Base-by-base conservation (phyloP, 257 asterid genomes). In the Solanum commersonii region DNA sequence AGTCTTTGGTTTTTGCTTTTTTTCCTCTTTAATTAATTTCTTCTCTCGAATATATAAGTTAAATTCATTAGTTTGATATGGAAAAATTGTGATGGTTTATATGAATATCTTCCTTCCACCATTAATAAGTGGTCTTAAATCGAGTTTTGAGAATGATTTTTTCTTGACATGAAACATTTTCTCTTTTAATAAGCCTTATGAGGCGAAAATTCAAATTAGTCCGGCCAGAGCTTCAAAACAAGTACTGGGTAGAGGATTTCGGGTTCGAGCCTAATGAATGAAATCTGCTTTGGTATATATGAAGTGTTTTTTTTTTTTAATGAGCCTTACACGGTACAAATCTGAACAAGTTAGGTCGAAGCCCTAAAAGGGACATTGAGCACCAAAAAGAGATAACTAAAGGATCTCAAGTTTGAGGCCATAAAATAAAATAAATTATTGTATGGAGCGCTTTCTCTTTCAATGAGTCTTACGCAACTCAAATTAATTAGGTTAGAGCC, bases 191-290 rank as follows among this genome's bases (percentile, higher is more conserved):
- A 15, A 29, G 38, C 5, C 38, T 70, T 70, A 70, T 70, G 37
- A 7, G 35, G 2, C 2, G 1, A 27, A 29, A 70, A 70, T 0
- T 0, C 8, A 1, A 29, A 29, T 29, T 6, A 70, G 11, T 15
- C 1, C 9, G 0, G 37, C 1, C 6, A 7, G 12, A 13, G 38
- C 37, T 29, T 16, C 76, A 70, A 29, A 25, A 29, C 5, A 29
- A 0, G 35, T 68, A 68, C 5, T 29, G 0, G 1, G 5, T 29
- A 29, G 38, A 29, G 23, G 23, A 29, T 70, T 6, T 70, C 2
- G 2, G 3, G 5, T 15, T 70, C 0, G 6, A 70, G 1, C 23
- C 5, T 4, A 0, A 16, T 1, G 23, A 29, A 29, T 70, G 5
- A 7, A 14, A 6, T 70, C 6, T 20, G 0, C 2, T 70, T 70